phyloP scores from a whole-genome alignment of 169 alveolate species.

The Plasmodium gonderi region DNA sequence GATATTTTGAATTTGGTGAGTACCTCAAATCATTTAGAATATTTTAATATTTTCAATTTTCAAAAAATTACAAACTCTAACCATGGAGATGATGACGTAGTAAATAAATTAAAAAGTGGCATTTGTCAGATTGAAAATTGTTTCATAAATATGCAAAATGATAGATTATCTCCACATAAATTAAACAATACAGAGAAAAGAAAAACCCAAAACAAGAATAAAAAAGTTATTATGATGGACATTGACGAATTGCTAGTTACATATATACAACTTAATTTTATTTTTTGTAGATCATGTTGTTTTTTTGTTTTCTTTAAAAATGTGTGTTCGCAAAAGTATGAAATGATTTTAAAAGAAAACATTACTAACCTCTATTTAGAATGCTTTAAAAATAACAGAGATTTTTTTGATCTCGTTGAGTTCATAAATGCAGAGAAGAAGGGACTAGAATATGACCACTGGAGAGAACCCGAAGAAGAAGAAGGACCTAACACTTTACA shows the following conservation, averaged over 20 bases:
- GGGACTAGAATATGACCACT: neutral
- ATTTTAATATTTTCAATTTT: slow-evolving; percentile 37
- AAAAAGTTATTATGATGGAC: slow-evolving; percentile 39
- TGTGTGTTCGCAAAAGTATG: slow-evolving; percentile 70
- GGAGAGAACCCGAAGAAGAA: neutral
- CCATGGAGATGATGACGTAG: neutral
- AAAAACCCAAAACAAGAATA: neutral
- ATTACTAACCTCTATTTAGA: slow-evolving; percentile 9
- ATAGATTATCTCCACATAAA: neutral
- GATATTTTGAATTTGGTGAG: slow-evolving; percentile 40
- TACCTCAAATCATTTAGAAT: slow-evolving; percentile 38
- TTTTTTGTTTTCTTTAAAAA: slow-evolving; percentile 62
- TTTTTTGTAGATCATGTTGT: slow-evolving; percentile 68
- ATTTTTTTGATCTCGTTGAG: slow-evolving; percentile 36
- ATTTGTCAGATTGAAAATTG: neutral
- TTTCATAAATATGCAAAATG: neutral
- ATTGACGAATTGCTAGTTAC: slow-evolving; percentile 72
- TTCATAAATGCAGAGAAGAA: slow-evolving; percentile 3
- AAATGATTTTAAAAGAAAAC: slow-evolving; percentile 25
- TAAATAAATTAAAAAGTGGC: slow-evolving; percentile 2
- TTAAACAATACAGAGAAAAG: neutral
- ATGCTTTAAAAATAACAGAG: slow-evolving; percentile 49
- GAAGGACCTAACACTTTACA: neutral
- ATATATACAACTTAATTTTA: slow-evolving; percentile 49
- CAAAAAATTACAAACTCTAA: neutral